Evolutionary conservation across 345 rosid genomes (phyloP), one percentile per base, ranked within the genome.

Genomic region (Salix suchowensis): DNA sequence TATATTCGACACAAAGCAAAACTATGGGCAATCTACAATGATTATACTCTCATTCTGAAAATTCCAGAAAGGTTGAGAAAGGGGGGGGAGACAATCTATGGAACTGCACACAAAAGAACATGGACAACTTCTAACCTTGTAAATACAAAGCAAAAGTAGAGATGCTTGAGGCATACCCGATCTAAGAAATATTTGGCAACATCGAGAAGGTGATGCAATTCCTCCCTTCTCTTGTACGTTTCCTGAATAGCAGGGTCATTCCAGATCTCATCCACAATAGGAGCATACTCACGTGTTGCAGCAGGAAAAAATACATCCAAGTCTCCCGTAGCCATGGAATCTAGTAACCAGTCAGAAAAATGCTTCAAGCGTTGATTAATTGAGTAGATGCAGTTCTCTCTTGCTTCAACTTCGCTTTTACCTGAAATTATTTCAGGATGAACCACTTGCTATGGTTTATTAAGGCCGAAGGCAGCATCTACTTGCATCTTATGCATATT

Each of bases 221-320:
- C 89, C 32, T 83, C 83, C 64, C 85, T 86, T 83, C 93, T 86
- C 80, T 79, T 88, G 85, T 85, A 89, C 8, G 91, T 88, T 80
- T 88, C 91, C 85, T 88, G 93, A 16, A 89, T 87, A 74, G 93
- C 89, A 70, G 84, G 75, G 79, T 84, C 91, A 74, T 76, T 88
- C 93, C 93, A 89, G 24, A 89, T 55, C 85, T 89, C 91, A 44
- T 85, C 88, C 0, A 89, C 88, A 64, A 83, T 42, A 26, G 91
- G 91, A 21, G 89, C 93, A 73, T 89, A 88, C 72, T 89, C 93
- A 40, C 93, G 89, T 50, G 93, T 86, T 72, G 93, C 93, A 16
- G 93, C 93, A 76, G 91, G 93, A 82, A 89, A 89, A 83, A 82
- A 86, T n/a, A 86, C 80, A 82, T 89, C 91, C 78, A 89, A 77